These are phyloP conservation scores for Colletotrichum euphorbiae DNA, from an alignment of 2,329 filamentous ascomycete species.

Conservation along the genomic window DNA sequence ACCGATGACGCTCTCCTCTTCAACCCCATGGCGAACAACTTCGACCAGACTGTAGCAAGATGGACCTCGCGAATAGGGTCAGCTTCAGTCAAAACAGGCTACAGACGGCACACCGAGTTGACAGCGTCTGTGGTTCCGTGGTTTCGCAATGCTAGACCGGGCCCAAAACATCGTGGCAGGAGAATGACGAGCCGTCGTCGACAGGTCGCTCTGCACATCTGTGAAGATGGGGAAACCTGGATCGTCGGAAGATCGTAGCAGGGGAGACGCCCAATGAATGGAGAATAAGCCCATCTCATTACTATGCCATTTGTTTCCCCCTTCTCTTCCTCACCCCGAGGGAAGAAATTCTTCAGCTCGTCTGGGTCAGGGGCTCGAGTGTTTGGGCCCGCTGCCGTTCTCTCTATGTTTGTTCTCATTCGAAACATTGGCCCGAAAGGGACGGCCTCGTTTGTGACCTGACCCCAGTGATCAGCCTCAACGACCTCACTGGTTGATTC, in stretches of 20 bases:
- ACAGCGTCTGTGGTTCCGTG: conserved; percentile 7
- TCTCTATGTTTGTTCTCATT: conserved; percentile 38
- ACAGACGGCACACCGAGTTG: conserved; percentile 15
- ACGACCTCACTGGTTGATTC: conserved; percentile 42
- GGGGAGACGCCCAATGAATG: background rate
- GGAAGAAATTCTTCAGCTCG: conserved; percentile 3
- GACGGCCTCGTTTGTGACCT: conserved; percentile 27
- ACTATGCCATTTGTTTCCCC: background rate
- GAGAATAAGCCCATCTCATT: background rate
- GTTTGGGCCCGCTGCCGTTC: conserved; percentile 19
- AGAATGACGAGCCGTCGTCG: conserved; percentile 23
- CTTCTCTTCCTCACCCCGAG: background rate
- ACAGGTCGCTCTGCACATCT: conserved; percentile 15
- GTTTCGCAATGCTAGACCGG: conserved; percentile 30
- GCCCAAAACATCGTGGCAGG: conserved; percentile 1
- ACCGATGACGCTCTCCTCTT: background rate
- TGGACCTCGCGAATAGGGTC: conserved; percentile 22
- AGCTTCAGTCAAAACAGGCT: conserved; percentile 16
- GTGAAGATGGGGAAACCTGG: conserved; percentile 38
- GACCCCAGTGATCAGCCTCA: conserved; percentile 14
- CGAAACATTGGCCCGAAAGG: conserved; percentile 43
- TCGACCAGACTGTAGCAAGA: background rate
- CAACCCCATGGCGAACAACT: background rate
- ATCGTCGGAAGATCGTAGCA: conserved; percentile 37
- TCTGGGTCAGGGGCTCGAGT: conserved; percentile 7